Evolutionary conservation across 768 basidiomycete genomes (phyloP).

Genomic region (Chalciporus pseudorubinellus): DNA sequence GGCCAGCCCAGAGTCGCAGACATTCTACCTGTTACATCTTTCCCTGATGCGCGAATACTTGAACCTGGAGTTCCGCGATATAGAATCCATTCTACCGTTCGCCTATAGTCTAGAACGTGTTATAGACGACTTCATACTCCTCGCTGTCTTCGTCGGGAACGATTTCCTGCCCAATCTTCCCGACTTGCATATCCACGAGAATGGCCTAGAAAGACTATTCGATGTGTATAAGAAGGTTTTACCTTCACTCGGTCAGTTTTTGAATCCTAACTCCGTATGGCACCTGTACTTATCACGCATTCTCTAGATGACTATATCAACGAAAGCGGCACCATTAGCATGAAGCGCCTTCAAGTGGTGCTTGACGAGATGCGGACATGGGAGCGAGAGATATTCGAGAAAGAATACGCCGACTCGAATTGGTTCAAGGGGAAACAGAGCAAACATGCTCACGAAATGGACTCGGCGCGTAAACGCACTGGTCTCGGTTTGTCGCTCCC

Average conservation of each 20-base stretch:
- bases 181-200: slow-evolving; percentile 96
- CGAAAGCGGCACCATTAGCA: slow-evolving; percentile 80
- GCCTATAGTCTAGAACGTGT: slow-evolving; percentile 87
- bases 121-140: slow-evolving; percentile 96
- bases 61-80: slow-evolving; percentile 86
- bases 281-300: not conserved
- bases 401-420: slow-evolving; percentile 83
- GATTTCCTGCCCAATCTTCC: slow-evolving; percentile 97
- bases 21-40: slow-evolving; percentile 93
- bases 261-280: not conserved
- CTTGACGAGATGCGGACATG: slow-evolving; percentile 85
- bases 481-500: slow-evolving; percentile 55
- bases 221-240: slow-evolving; percentile 93
- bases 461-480: slow-evolving; percentile 53
- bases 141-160: slow-evolving; percentile 97
- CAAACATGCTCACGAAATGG: slow-evolving; percentile 67
- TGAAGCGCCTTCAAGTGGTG: slow-evolving; percentile 77
- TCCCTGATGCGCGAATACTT: slow-evolving; percentile 96
- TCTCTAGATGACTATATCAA: slow-evolving; percentile 86
- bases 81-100: slow-evolving; percentile 68
- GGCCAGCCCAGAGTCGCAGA: slow-evolving; percentile 66
- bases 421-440: slow-evolving; percentile 95
- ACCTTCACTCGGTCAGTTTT: slow-evolving; percentile 60
- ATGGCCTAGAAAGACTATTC: slow-evolving; percentile 89
- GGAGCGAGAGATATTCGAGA: slow-evolving; percentile 90